These are phyloP conservation scores for Mycena rosella DNA, from an alignment of 768 basidiomycete species.

Conservation along the genomic window DNA sequence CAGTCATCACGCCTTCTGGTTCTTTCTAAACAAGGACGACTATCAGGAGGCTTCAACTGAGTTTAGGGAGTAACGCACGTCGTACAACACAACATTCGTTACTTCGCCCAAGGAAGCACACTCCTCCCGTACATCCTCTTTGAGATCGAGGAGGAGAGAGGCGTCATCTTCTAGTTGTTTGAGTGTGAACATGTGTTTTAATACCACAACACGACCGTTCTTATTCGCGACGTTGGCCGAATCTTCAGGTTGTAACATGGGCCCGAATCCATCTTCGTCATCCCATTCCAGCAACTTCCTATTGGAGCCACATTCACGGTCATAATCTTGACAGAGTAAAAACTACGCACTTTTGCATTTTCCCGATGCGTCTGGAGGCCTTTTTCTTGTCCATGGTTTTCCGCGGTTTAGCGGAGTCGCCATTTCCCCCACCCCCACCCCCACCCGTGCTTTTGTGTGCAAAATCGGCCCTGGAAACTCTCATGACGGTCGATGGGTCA, in stretches of 20 bases:
- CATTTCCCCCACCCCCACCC: slow-evolving; percentile 46
- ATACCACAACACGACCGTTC: slow-evolving; percentile 85
- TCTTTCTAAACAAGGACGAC: slow-evolving; percentile 73
- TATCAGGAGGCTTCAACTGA: background rate
- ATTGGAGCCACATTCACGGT: slow-evolving; percentile 13
- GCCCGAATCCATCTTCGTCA: slow-evolving; percentile 93
- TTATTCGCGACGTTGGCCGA: slow-evolving; percentile 58
- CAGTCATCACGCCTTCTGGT: slow-evolving; percentile 92
- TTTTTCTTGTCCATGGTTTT: slow-evolving; percentile 85
- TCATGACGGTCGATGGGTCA: slow-evolving; percentile 79
- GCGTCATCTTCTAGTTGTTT: slow-evolving; percentile 89
- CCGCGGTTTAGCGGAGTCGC: slow-evolving; percentile 59
- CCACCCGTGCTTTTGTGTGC: slow-evolving; percentile 69
- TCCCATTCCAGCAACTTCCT: slow-evolving; percentile 97
- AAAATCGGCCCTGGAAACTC: slow-evolving; percentile 83
- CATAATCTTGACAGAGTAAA: background rate
- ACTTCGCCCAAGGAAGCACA: slow-evolving; percentile 92
- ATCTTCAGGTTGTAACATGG: slow-evolving; percentile 70
- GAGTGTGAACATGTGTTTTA: slow-evolving; percentile 96
- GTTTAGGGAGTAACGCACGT: slow-evolving; percentile 67
- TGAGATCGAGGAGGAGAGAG: slow-evolving; percentile 88
- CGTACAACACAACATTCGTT: slow-evolving; percentile 94
- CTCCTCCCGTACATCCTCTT: slow-evolving; percentile 97
- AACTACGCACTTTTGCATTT: slow-evolving; percentile 83
- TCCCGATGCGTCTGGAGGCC: slow-evolving; percentile 79